Evolutionary conservation across 116 monocot species (phyloP).

Genomic region (Zostera marina): DNA sequence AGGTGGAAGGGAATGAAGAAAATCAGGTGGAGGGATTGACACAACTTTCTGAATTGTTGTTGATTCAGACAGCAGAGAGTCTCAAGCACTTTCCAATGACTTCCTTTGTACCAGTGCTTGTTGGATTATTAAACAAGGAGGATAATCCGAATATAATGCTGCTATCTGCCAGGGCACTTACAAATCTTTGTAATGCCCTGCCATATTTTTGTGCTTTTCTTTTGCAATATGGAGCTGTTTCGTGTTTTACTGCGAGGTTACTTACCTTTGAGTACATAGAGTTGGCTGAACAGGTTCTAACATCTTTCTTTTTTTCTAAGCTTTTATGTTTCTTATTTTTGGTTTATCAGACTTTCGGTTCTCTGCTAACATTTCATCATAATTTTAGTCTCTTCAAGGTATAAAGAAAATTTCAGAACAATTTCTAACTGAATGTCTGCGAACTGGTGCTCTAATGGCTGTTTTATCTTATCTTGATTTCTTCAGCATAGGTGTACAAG

Average conservation of each 20-base stretch:
- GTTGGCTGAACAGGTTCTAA: constrained; percentile 80
- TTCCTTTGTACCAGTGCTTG: constrained; percentile 84
- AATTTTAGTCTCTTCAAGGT: constrained; percentile 83
- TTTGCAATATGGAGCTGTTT: constrained; percentile 91
- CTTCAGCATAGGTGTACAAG: constrained; percentile 97
- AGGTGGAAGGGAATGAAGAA: constrained; percentile 82
- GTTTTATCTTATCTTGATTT: constrained; percentile 97
- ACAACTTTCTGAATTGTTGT: constrained; percentile 87
- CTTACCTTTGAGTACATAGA: constrained; percentile 99
- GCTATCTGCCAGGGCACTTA: constrained; percentile 82
- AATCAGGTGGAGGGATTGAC: constrained; percentile 76
- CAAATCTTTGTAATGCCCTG: constrained; percentile 74
- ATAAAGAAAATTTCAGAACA: constrained; percentile 97
- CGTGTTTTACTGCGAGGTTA: constrained; percentile 70
- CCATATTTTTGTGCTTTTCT: constrained; percentile 85
- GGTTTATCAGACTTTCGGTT: too few species aligned
- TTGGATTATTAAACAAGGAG: constrained; percentile 76
- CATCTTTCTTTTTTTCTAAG: neutral
- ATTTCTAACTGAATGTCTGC: constrained; percentile 87
- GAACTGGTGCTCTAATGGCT: constrained; percentile 98
- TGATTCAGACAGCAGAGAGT: constrained; percentile 81
- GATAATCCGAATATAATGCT: constrained; percentile 88
- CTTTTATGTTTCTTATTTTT: neutral
- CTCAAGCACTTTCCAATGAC: constrained; percentile 74
- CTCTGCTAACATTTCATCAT: too few species aligned